phyloP scores from a whole-genome alignment of 805 yeast genomes.

The Wickerhamiella hasegawae region DNA sequence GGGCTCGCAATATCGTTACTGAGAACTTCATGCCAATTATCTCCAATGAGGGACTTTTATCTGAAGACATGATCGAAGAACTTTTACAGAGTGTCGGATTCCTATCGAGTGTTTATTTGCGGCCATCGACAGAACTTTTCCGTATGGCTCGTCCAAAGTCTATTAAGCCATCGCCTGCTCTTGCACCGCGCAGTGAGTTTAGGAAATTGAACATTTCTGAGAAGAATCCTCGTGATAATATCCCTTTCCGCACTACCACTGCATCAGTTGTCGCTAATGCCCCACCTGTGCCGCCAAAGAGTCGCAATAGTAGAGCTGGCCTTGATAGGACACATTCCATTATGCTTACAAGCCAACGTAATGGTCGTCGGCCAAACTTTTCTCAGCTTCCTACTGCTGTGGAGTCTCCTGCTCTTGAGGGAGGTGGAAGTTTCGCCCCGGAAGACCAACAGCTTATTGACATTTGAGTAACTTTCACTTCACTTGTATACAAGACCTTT shows the following conservation, averaged over 20 bases:
- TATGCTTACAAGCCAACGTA: not conserved
- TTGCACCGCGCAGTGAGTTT: slow-evolving; percentile 13
- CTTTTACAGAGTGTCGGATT: slow-evolving; percentile 69
- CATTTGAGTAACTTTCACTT: slow-evolving; percentile 6
- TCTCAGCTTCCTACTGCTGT: not conserved
- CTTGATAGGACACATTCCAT: not conserved
- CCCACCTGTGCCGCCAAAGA: too few relatives aligned
- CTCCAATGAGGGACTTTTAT: not conserved
- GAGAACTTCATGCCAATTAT: slow-evolving; percentile 46
- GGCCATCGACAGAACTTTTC: slow-evolving; percentile 72
- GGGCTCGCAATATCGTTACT: slow-evolving; percentile 38
- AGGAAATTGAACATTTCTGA: not conserved
- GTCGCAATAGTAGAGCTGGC: too few relatives aligned
- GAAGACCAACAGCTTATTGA: slow-evolving; percentile 14
- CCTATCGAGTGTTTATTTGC: slow-evolving; percentile 66
- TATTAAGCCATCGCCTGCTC: slow-evolving; percentile 12
- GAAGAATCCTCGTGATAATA: not conserved
- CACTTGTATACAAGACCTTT: too few relatives aligned
- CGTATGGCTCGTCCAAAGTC: slow-evolving; percentile 24
- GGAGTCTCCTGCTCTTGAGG: not conserved
- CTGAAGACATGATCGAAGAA: slow-evolving; percentile 53
- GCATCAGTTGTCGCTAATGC: too few relatives aligned
- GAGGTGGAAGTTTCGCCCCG: not conserved
- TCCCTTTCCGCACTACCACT: too few relatives aligned
- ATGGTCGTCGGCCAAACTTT: not conserved